Base-by-base conservation (phyloP, 2,329 filamentous ascomycete genomes). In the Achaetomium macrosporum region DNA sequence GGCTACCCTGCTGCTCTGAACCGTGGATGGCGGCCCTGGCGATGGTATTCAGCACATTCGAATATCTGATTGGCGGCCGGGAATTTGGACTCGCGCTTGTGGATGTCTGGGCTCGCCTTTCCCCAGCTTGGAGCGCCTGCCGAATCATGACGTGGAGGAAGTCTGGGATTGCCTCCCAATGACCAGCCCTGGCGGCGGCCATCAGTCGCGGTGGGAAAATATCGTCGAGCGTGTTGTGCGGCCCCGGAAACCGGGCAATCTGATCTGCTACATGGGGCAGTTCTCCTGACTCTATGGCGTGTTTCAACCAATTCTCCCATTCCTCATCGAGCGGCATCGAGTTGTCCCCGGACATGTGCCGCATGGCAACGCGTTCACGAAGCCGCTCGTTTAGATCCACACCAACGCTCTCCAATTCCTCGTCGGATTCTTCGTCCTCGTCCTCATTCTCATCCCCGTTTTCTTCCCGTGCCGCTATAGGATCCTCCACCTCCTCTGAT, bases 251-350 rank as follows among this genome's bases (percentile, higher is more conserved):
- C 48, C 66, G 59, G 47, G 65, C 59, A 54, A 73, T 71, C 49
- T 75, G 71, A 42, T 74, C 72, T 5, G 72, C 69, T 25, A 78
- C 64, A 46, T 74, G 71, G 16, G 75, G 71, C 36, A 83, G 68
- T 51, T 78, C 72, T 54, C 83, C 84, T 6, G 78, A 75, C 63
- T 88, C 84, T 45, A 85, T 78, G 41, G 80, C 83, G 61, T 84
- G 82, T 68, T 88, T 88, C 55, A 88, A 71, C 79, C 84, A 88
- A 66, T 86, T 83, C 66, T 88, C 85, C 83, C 83, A 88, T 61
- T 85, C 83, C 57, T 85, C 83, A 63, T 88, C 84, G 59, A 88
- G 75, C 25, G 81, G 76, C 43, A 78, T 75, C 15, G 76, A 75
- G 30, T 69, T 69, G 57, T 83, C 79, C 41, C 82, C 83, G 4